Conservation (phyloP, 345 rosid genomes). For the Linum lewisii region DNA sequence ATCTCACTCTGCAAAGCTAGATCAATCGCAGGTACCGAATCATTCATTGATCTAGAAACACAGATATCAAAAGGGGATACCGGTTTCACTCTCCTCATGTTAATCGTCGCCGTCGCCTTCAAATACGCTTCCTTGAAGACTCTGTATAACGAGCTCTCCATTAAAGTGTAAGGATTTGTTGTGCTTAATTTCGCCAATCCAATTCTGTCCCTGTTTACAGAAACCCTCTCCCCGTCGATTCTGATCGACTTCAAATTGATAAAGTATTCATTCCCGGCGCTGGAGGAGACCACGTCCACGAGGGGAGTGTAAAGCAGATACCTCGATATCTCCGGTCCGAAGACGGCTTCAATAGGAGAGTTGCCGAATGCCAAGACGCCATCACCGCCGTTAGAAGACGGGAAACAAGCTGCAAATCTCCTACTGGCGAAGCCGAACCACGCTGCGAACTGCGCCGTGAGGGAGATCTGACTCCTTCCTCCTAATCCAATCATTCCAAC, state of each 20-base stretch:
- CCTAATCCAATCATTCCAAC: conserved; percentile 61
- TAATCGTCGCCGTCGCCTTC: conserved; percentile 33
- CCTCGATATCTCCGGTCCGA: conserved; percentile 27
- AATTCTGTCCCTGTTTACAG: conserved; percentile 9
- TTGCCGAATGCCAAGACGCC: conserved; percentile 38
- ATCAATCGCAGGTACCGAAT: conserved; percentile 43
- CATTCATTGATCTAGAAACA: conserved; percentile 18
- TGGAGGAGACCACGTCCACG: conserved; percentile 8
- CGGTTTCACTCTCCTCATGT: conserved; percentile 27
- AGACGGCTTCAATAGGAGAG: conserved; percentile 22
- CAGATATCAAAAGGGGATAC: conserved; percentile 56
- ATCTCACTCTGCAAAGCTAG: conserved; percentile 77
- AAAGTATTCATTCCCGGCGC: conserved; percentile 25
- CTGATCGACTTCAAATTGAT: conserved; percentile 46
- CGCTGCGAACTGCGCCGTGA: conserved; percentile 48
- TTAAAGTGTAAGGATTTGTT: conserved; percentile 47
- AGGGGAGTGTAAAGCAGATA: conserved; percentile 55
- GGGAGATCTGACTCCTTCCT: conserved; percentile 30
- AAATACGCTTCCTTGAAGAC: conserved; percentile 32
- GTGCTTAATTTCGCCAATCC: conserved; percentile 42
- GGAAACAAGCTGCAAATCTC: conserved; percentile 41
- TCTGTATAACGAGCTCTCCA: conserved; percentile 48
- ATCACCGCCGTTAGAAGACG: conserved; percentile 15
- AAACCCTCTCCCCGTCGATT: conserved; percentile 34
- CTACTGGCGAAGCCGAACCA: conserved; percentile 19